These are phyloP conservation scores for Trebouxia sp. DNA, from an alignment of 139 green algal species.

Conservation along the genomic window DNA sequence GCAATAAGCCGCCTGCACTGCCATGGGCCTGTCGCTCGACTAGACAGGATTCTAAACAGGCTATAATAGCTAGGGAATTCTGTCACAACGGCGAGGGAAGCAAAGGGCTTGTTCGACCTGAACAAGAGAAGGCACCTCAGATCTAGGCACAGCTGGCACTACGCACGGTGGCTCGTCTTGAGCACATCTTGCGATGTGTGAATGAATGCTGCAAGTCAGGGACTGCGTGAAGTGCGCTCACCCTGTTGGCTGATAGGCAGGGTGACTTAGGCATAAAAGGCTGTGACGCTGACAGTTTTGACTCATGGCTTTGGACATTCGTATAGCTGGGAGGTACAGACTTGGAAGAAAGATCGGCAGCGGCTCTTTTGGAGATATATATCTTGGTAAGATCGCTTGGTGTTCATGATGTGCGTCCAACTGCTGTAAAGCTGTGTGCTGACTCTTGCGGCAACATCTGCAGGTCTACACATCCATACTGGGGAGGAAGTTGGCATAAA, in stretches of 20 bases:
- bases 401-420: not conserved
- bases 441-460: not conserved
- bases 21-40: not conserved
- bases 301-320: constrained; percentile 43
- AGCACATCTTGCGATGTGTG: not conserved
- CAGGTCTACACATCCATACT: constrained; percentile 97
- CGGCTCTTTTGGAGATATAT: constrained; percentile 89
- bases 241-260: not conserved
- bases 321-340: constrained; percentile 71
- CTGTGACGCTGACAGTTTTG: not conserved
- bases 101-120: constrained; percentile 10
- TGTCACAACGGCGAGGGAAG: constrained; percentile 23
- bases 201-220: constrained; percentile 2
- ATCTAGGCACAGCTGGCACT: constrained; percentile 1
- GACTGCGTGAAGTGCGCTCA: not conserved
- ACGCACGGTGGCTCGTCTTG: not conserved
- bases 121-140: constrained; percentile 6
- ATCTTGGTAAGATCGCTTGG: constrained; percentile 63
- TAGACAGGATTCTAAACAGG: not conserved
- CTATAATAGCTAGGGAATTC: constrained; percentile 3
- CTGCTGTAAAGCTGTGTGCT: not conserved
- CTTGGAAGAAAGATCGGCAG: constrained; percentile 77
- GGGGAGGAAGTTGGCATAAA: constrained; percentile 99
- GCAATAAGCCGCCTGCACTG: not conserved
- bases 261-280: not conserved